Conservation (phyloP, 257 asterid genomes). For the Parsonsia alboflavescens region DNA sequence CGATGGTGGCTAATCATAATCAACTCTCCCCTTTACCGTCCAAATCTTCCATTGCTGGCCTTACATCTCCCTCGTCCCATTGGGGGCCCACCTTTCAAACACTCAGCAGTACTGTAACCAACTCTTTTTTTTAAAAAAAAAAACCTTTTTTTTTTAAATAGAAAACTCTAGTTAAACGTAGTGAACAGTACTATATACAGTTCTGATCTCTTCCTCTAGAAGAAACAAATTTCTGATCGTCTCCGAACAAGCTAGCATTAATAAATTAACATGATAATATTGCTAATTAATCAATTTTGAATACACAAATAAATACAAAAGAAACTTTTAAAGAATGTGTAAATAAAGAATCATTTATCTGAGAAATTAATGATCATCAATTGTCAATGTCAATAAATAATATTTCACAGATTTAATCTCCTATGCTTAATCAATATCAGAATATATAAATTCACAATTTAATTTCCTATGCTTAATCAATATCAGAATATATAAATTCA, state of each 20-base stretch:
- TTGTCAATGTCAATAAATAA: conserved; percentile 22
- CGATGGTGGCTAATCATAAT: conserved; percentile 12
- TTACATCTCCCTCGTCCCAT: background rate
- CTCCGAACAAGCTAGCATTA: no score
- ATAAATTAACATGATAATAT: no score
- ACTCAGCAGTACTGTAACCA: conserved; percentile 3
- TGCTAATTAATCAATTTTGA: no score
- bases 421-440: conserved; percentile 8
- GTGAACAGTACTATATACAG: background rate
- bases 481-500: no score
- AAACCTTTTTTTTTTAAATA: no score
- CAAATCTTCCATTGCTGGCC: conserved; percentile 9
- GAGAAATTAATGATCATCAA: background rate
- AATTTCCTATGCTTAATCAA: conserved; percentile 13
- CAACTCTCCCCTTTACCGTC: background rate
- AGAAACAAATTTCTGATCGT: background rate
- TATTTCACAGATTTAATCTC: conserved; percentile 14
- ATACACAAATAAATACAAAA: background rate
- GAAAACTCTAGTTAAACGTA: no score
- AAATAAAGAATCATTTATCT: conserved; percentile 16
- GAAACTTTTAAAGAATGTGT: conserved; percentile 6
- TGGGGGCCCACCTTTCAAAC: background rate
- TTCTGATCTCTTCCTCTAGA: background rate
- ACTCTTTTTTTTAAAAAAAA: background rate
- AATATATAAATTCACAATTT: background rate